A percentile compares a stretch with the other conserved stretches of the same genome.
Conservation (phyloP, 2,329 filamentous ascomycete species). For the Lizonia empirigonia region DNA sequence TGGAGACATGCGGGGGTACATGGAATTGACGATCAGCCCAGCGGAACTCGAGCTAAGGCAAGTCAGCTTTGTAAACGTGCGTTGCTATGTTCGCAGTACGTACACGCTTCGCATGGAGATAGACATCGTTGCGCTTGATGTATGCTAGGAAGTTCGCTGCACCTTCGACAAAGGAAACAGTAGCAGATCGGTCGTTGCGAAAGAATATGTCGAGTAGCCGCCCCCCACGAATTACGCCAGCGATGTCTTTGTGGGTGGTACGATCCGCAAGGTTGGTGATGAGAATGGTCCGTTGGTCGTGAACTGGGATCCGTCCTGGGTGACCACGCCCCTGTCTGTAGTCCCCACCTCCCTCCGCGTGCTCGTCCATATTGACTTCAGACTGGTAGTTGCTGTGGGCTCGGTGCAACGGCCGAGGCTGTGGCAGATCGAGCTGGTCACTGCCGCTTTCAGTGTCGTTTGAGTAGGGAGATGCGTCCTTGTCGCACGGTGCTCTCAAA, state of each 20-base stretch:
- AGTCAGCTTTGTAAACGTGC: constrained; percentile 3
- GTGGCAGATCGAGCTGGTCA: constrained; percentile 19
- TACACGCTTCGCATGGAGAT: constrained; percentile 71
- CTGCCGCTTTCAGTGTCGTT: constrained; percentile 30
- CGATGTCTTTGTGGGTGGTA: constrained; percentile 69
- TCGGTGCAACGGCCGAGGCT: constrained; percentile 20
- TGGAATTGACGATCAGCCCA: constrained; percentile 76
- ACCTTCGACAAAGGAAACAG: constrained; percentile 72
- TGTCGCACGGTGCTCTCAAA: constrained; percentile 8
- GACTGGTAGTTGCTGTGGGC: constrained; percentile 25
- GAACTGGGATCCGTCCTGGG: constrained; percentile 26
- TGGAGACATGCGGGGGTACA: constrained; percentile 65
- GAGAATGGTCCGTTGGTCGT: constrained; percentile 62
- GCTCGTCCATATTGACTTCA: constrained; percentile 23
- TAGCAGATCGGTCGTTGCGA: constrained; percentile 65
- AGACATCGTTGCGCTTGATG: constrained; percentile 68
- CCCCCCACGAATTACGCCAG: constrained; percentile 70
- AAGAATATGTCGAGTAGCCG: constrained; percentile 71
- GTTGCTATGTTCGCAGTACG: constrained; percentile 31
- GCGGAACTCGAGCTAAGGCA: constrained; percentile 64
- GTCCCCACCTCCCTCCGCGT: constrained; percentile 25
- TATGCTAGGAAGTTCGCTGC: constrained; percentile 66
- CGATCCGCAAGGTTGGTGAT: constrained; percentile 66
- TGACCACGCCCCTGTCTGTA: constrained; percentile 1
- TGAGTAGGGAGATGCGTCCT: constrained; percentile 19